phyloP scores from a whole-genome alignment of 306 rosid genomes.

The Cicer judaicum region DNA sequence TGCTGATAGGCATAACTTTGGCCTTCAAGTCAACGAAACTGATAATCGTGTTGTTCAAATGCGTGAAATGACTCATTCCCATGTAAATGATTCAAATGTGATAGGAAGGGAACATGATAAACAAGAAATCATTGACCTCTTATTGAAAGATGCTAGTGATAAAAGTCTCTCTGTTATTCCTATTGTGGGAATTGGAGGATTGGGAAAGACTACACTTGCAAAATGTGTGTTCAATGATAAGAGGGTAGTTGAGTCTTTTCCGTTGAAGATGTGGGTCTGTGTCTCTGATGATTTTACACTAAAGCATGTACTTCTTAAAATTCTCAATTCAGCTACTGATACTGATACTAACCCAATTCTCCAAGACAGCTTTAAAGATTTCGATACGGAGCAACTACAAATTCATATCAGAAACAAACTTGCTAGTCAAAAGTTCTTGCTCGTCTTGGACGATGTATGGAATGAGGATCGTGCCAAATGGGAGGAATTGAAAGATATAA shows the following conservation, averaged over 20 bases:
- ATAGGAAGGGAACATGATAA: background rate
- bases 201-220: slow-evolving; percentile 44
- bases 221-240: background rate
- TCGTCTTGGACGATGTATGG: slow-evolving; percentile 28
- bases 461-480: slow-evolving; percentile 23
- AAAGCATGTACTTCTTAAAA: background rate
- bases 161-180: background rate
- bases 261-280: slow-evolving; percentile 11
- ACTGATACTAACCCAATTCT: background rate
- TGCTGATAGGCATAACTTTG: background rate
- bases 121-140: background rate
- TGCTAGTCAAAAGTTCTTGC: slow-evolving; percentile 15
- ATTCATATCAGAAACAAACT: background rate
- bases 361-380: background rate
- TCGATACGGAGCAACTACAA: background rate
- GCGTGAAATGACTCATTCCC: background rate
- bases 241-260: background rate
- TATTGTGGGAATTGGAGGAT: slow-evolving; percentile 38
- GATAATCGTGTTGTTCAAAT: background rate
- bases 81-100: background rate
- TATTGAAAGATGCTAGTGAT: background rate
- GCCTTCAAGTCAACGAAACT: background rate
- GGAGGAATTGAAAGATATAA: background rate
- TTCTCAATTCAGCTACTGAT: background rate
- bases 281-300: background rate